Conservation (phyloP, 2,329 filamentous ascomycete genomes). For the Fusarium sp. region DNA sequence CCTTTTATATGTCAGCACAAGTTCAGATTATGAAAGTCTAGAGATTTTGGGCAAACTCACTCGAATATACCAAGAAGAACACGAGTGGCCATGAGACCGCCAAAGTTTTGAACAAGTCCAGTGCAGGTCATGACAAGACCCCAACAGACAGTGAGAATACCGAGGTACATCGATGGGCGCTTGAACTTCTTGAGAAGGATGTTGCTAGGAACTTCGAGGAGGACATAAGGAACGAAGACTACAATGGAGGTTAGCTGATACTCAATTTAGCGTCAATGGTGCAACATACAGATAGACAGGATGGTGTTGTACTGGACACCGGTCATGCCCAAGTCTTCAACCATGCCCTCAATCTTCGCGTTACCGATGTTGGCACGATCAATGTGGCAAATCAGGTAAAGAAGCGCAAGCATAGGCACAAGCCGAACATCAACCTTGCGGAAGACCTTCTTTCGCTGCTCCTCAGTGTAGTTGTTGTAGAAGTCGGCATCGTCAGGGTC, state of each 20-base stretch:
- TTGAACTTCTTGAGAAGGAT: constrained; percentile 42
- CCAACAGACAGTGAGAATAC: constrained; percentile 58
- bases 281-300: constrained; percentile 70
- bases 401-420: constrained; percentile 62
- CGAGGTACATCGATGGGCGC: constrained; percentile 42
- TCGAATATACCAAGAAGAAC: constrained; percentile 77
- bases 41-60: constrained; percentile 31
- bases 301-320: constrained; percentile 68
- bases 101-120: constrained; percentile 68
- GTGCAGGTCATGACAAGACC: constrained; percentile 73
- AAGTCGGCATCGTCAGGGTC: constrained; percentile 41
- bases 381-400: constrained; percentile 67
- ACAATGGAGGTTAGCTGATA: background rate
- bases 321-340: constrained; percentile 59
- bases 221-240: constrained; percentile 41
- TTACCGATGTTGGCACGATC: constrained; percentile 65
- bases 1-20: constrained; percentile 17
- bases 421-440: constrained; percentile 50
- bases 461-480: constrained; percentile 35
- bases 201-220: constrained; percentile 43
- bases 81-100: constrained; percentile 69
- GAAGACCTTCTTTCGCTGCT: constrained; percentile 39
- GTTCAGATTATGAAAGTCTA: background rate
- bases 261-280: constrained; percentile 48
- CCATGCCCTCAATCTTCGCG: constrained; percentile 60